phyloP scores from a whole-genome alignment of 257 asterid species.

The Galeopsis tetrahit region DNA sequence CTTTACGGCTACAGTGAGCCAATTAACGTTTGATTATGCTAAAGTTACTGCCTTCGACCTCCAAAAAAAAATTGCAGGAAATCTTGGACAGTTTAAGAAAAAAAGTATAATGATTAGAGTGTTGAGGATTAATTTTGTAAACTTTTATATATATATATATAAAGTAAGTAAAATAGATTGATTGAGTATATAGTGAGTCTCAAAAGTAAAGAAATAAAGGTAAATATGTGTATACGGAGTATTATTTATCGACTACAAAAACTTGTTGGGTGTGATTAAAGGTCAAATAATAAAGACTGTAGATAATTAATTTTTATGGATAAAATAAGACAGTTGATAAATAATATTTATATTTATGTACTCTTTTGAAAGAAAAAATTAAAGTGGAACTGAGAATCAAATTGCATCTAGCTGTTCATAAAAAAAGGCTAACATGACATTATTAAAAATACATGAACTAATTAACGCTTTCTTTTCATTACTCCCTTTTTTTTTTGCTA shows the following conservation, averaged over 20 bases:
- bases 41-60: too few species aligned
- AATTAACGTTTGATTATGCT: constrained; percentile 9
- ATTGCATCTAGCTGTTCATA: background rate
- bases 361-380: background rate
- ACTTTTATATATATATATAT: too few species aligned
- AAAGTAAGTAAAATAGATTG: too few species aligned
- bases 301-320: background rate
- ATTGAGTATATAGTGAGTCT: too few species aligned
- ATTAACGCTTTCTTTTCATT: background rate
- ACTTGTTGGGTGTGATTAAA: background rate
- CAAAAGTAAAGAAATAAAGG: too few species aligned
- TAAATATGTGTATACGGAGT: too few species aligned
- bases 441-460: background rate
- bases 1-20: constrained; percentile 24
- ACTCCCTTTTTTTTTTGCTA: background rate
- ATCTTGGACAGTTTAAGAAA: too few species aligned
- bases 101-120: too few species aligned
- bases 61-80: too few species aligned
- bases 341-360: background rate
- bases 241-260: background rate
- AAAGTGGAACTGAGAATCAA: background rate
- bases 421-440: background rate
- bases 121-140: too few species aligned
- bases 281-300: constrained; percentile 1
- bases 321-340: background rate